Evolutionary conservation across 805 yeast species (phyloP).

Genomic region (Ogataea salicorniae): DNA sequence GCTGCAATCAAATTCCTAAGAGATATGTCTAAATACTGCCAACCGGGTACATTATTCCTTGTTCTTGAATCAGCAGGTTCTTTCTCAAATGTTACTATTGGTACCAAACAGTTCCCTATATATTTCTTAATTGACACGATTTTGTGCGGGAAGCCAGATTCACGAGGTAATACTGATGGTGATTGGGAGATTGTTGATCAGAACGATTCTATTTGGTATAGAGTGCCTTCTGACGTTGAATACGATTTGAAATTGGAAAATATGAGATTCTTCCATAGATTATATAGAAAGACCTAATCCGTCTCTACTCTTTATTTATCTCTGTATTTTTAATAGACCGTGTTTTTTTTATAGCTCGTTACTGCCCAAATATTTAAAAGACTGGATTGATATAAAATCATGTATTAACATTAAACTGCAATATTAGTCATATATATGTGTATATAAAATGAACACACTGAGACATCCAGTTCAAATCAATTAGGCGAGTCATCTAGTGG

Average conservation of each 20-base stretch:
- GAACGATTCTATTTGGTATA: conserved; percentile 79
- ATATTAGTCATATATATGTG: too few species aligned
- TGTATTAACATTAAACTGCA: too few species aligned
- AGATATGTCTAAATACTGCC: conserved; percentile 44
- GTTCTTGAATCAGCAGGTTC: conserved; percentile 89
- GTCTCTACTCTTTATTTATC: too few species aligned
- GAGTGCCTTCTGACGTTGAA: conserved; percentile 44
- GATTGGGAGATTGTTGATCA: conserved; percentile 62
- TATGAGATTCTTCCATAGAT: conserved; percentile 79
- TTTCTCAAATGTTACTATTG: conserved; percentile 73
- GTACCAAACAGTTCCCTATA: conserved; percentile 74
- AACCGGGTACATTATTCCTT: conserved; percentile 52
- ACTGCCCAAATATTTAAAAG: too few species aligned
- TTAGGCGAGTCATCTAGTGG: neutral
- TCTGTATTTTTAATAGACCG: too few species aligned
- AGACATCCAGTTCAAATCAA: neutral
- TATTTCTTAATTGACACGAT: conserved; percentile 75
- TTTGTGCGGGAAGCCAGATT: conserved; percentile 46
- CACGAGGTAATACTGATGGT: conserved; percentile 35
- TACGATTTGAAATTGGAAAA: conserved; percentile 74
- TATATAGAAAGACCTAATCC: conserved; percentile 45
- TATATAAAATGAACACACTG: neutral
- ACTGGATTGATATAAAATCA: neutral
- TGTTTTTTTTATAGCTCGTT: too few species aligned
- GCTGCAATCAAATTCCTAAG: conserved; percentile 58